These are phyloP conservation scores for Berkeleyomyces rouxiae DNA, from an alignment of 2,329 filamentous ascomycete species.

Conservation along the genomic window DNA sequence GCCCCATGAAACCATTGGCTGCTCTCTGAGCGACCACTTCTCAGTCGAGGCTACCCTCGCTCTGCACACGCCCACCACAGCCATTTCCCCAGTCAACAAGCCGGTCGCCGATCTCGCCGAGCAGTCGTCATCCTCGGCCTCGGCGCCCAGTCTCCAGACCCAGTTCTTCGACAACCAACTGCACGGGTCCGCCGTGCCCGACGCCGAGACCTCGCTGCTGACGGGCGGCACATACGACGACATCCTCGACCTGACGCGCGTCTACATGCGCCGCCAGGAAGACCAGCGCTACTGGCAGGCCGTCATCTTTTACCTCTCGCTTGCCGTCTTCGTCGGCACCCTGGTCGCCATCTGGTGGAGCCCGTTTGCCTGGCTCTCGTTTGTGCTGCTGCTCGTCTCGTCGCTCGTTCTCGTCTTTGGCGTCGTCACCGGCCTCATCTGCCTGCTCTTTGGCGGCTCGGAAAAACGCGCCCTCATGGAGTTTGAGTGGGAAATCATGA, in stretches of 20 bases:
- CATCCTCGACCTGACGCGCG: slow-evolving; percentile 53
- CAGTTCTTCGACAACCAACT: slow-evolving; percentile 22
- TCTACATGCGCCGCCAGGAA: slow-evolving; percentile 54
- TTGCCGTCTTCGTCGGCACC: slow-evolving; percentile 55
- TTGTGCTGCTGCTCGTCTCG: slow-evolving; percentile 63
- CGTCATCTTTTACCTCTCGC: slow-evolving; percentile 52
- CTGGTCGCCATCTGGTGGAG: slow-evolving; percentile 77
- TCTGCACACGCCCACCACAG: slow-evolving; percentile 24
- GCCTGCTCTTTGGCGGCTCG: slow-evolving; percentile 68
- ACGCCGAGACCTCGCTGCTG: slow-evolving; percentile 16
- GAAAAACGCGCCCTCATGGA: slow-evolving; percentile 74
- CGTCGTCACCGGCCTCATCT: slow-evolving; percentile 69
- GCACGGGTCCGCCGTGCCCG: slow-evolving; percentile 16
- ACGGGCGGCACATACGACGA: slow-evolving; percentile 33
- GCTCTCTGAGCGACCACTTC: slow-evolving; percentile 89
- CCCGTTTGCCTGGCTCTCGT: slow-evolving; percentile 57
- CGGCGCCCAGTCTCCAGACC: slow-evolving; percentile 15
- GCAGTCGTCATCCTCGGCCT: slow-evolving; percentile 15
- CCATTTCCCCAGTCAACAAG: slow-evolving; percentile 13
- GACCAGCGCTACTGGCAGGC: slow-evolving; percentile 56
- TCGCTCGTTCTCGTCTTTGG: slow-evolving; percentile 63
- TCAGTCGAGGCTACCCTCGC: slow-evolving; percentile 67
- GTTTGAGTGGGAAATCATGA: slow-evolving; percentile 83
- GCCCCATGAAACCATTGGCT: slow-evolving; percentile 63
- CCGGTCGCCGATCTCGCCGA: slow-evolving; percentile 9